A percentile compares a stretch with the other conserved stretches of the same genome.
Conservation (phyloP, 2,329 filamentous ascomycete species). For the Gliomastix tumulicola region DNA sequence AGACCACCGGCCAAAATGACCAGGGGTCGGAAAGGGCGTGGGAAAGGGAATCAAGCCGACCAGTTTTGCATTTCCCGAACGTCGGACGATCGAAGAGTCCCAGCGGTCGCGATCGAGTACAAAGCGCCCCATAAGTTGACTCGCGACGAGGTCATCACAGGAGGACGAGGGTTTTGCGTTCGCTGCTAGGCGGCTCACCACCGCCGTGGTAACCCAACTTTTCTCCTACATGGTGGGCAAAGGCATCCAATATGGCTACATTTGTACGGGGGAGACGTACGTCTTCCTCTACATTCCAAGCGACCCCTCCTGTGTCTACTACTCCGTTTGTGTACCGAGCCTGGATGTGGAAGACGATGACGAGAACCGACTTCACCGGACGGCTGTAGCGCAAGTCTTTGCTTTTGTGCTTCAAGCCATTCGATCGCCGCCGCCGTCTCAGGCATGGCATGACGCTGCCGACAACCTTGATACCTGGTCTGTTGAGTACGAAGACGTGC, state of each 20-base stretch:
- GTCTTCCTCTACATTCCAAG: slow-evolving; percentile 24
- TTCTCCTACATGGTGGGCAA: slow-evolving; percentile 27
- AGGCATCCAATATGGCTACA: slow-evolving; percentile 19
- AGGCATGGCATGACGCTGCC: slow-evolving; percentile 20
- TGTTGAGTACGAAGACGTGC: slow-evolving; percentile 21
- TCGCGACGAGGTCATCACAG: slow-evolving; percentile 18
- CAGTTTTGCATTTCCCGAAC: slow-evolving; percentile 3
- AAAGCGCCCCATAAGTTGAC: slow-evolving; percentile 29
- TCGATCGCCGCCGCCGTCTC: slow-evolving; percentile 13
- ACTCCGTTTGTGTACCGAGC: slow-evolving; percentile 20
- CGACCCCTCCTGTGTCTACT: slow-evolving; percentile 23
- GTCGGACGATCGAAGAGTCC: slow-evolving; percentile 9
- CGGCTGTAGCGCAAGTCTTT: slow-evolving; percentile 28
- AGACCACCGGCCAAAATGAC: not conserved
- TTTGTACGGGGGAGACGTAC: slow-evolving; percentile 22
- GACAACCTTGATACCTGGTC: slow-evolving; percentile 20
- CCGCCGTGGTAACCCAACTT: slow-evolving; percentile 28
- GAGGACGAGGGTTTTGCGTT: slow-evolving; percentile 20
- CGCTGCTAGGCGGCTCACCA: slow-evolving; percentile 16
- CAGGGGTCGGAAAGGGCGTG: not conserved
- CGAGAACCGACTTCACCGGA: slow-evolving; percentile 22
- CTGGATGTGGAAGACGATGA: slow-evolving; percentile 23
- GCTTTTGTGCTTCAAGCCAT: slow-evolving; percentile 27
- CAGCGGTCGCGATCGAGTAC: slow-evolving; percentile 25
- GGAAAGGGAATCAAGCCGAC: slow-evolving; percentile 2